These are phyloP conservation scores for Postia placenta DNA, from an alignment of 768 basidiomycete genomes.

Conservation along the genomic window DNA sequence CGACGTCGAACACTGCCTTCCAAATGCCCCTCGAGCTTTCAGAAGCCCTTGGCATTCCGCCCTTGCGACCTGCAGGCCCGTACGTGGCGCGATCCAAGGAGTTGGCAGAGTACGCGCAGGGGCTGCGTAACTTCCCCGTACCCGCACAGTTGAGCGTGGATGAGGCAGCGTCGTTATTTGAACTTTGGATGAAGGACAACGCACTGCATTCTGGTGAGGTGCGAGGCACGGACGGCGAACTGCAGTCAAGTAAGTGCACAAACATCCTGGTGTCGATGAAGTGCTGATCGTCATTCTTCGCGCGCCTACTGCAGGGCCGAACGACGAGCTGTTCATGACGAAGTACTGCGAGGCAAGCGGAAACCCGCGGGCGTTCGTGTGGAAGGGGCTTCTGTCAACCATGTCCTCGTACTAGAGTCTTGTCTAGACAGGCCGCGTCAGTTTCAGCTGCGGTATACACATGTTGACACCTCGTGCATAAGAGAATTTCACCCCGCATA, in stretches of 20 bases:
- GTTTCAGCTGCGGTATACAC: too few species aligned
- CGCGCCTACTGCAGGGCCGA: conserved; percentile 30
- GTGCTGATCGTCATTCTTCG: background rate
- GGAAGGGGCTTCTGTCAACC: conserved; percentile 23
- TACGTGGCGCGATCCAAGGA: conserved; percentile 49
- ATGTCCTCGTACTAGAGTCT: background rate
- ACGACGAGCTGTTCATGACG: conserved; percentile 70
- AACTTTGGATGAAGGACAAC: conserved; percentile 65
- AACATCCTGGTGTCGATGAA: background rate
- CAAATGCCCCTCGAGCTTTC: conserved; percentile 56
- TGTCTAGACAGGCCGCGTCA: background rate
- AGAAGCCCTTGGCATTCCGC: conserved; percentile 47
- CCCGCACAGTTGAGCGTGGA: conserved; percentile 53
- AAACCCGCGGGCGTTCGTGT: conserved; percentile 73
- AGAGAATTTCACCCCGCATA: too few species aligned
- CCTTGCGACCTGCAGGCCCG: conserved; percentile 38
- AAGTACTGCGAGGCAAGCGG: conserved; percentile 77
- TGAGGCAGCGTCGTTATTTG: conserved; percentile 73
- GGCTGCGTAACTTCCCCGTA: conserved; percentile 42
- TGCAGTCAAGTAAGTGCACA: conserved; percentile 31
- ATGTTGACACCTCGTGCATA: too few species aligned
- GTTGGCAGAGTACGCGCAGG: conserved; percentile 48
- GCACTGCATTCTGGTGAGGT: conserved; percentile 55
- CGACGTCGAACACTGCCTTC: conserved; percentile 52
- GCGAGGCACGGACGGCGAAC: conserved; percentile 57